A percentile compares a stretch with the other conserved stretches of the same genome.
Conservation (phyloP, 2,329 filamentous ascomycete species). For the Microascus cirrosus region DNA sequence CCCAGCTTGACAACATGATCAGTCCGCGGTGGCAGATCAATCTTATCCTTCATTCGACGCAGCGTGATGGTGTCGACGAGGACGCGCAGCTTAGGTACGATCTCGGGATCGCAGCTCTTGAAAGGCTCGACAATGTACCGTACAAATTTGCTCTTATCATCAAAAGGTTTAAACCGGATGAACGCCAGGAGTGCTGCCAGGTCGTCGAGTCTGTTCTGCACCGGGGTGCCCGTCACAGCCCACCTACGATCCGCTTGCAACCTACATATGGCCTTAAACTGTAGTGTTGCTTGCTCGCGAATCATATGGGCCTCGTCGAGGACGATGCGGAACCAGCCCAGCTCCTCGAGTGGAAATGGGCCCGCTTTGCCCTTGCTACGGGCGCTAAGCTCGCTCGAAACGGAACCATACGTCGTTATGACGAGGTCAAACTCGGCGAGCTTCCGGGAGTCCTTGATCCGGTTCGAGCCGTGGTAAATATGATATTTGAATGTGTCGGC, state of each 20-base stretch:
- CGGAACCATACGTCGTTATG: slow-evolving; percentile 85
- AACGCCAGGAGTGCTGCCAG: slow-evolving; percentile 80
- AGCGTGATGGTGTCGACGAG: slow-evolving; percentile 92
- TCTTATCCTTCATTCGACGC: slow-evolving; percentile 82
- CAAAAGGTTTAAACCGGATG: slow-evolving; percentile 73
- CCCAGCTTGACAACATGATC: slow-evolving; percentile 65
- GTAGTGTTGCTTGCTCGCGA: slow-evolving; percentile 68
- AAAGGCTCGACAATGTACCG: slow-evolving; percentile 76
- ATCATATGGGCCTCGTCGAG: slow-evolving; percentile 94
- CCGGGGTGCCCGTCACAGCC: slow-evolving; percentile 94
- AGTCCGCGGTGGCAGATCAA: slow-evolving; percentile 63
- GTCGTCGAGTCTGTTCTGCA: slow-evolving; percentile 89
- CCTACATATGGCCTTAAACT: slow-evolving; percentile 75
- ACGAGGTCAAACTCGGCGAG: slow-evolving; percentile 71
- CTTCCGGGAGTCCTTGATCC: slow-evolving; percentile 56
- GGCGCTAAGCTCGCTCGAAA: slow-evolving; percentile 65
- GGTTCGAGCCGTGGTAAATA: slow-evolving; percentile 75
- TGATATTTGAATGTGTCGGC: slow-evolving; percentile 57
- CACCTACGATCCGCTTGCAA: slow-evolving; percentile 74
- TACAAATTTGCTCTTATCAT: slow-evolving; percentile 64
- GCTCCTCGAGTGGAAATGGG: slow-evolving; percentile 56
- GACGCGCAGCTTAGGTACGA: slow-evolving; percentile 74
- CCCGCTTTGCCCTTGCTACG: slow-evolving; percentile 51
- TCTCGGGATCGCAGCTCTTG: slow-evolving; percentile 74
- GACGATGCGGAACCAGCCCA: slow-evolving; percentile 89